These are phyloP conservation scores for Aureobasidium subglaciale DNA, from an alignment of 2,329 filamentous ascomycete genomes.

Conservation along the genomic window DNA sequence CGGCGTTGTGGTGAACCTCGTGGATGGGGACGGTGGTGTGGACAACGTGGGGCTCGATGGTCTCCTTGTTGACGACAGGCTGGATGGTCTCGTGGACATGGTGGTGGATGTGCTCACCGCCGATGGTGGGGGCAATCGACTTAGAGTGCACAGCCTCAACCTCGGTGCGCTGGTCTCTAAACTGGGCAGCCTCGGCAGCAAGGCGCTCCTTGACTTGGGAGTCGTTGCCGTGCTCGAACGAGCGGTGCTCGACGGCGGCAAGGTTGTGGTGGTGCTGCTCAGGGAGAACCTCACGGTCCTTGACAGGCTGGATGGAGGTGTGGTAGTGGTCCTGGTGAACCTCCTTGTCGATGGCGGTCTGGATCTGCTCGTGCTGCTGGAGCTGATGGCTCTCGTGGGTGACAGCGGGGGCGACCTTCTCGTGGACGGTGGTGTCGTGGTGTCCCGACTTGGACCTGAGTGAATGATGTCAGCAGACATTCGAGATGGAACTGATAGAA, in stretches of 20 bases:
- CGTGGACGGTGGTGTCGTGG: slow-evolving; percentile 64
- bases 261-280: slow-evolving; percentile 58
- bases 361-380: slow-evolving; percentile 55
- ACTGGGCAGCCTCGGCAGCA: slow-evolving; percentile 47
- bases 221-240: slow-evolving; percentile 54
- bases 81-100: slow-evolving; percentile 63
- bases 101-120: slow-evolving; percentile 59
- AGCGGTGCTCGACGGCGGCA: slow-evolving; percentile 52
- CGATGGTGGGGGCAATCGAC: slow-evolving; percentile 42
- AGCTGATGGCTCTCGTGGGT: slow-evolving; percentile 54
- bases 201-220: slow-evolving; percentile 42
- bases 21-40: slow-evolving; percentile 68
- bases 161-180: slow-evolving; percentile 44
- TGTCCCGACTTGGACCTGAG: slow-evolving; percentile 39
- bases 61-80: slow-evolving; percentile 62
- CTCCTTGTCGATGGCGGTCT: slow-evolving; percentile 59
- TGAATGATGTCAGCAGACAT: no score
- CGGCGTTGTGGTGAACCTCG: slow-evolving; percentile 61
- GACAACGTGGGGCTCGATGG: slow-evolving; percentile 57
- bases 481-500: no score
- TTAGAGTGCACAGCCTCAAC: slow-evolving; percentile 45
- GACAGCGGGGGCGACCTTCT: slow-evolving; percentile 55
- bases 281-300: slow-evolving; percentile 41
- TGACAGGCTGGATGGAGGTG: slow-evolving; percentile 58
- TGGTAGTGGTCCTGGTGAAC: slow-evolving; percentile 67